phyloP scores from a whole-genome alignment of 495 filamentous ascomycete species.

The Penicillium cosmopolitanum region DNA sequence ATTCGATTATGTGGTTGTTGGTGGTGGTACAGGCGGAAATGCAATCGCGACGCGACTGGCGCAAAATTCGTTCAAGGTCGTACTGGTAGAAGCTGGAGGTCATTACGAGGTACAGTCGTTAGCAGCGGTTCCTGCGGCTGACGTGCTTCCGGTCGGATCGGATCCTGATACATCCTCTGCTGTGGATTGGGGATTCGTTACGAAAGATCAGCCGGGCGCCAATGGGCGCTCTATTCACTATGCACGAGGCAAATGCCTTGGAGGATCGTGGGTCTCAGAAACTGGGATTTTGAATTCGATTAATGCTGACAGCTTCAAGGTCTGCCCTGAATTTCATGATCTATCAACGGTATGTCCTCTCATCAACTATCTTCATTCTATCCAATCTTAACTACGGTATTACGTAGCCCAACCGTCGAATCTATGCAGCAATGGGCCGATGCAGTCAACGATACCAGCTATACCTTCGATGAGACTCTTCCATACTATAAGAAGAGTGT shows the following conservation, averaged over 20 bases:
- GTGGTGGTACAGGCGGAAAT: constrained; percentile 58
- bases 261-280: constrained; percentile 31
- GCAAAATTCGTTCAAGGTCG: constrained; percentile 39
- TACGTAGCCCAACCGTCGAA: constrained; percentile 37
- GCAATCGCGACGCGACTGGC: constrained; percentile 53
- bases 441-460: constrained; percentile 57
- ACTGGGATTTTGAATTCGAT: not conserved
- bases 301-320: constrained; percentile 3
- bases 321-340: constrained; percentile 57
- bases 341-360: constrained; percentile 35
- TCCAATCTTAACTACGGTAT: not conserved
- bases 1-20: constrained; percentile 60
- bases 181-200: constrained; percentile 56
- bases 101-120: constrained; percentile 53
- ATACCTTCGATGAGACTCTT: constrained; percentile 53
- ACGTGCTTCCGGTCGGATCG: constrained; percentile 21
- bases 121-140: constrained; percentile 40
- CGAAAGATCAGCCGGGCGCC: constrained; percentile 41
- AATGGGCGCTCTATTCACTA: constrained; percentile 42
- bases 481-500: constrained; percentile 58
- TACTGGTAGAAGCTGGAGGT: constrained; percentile 61
- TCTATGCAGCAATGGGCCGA: constrained; percentile 61
- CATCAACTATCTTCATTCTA: not conserved
- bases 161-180: constrained; percentile 32
- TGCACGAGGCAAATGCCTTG: constrained; percentile 40